Base-by-base conservation (phyloP, 2,329 filamentous ascomycete species). In the Aspergillus texensis region DNA sequence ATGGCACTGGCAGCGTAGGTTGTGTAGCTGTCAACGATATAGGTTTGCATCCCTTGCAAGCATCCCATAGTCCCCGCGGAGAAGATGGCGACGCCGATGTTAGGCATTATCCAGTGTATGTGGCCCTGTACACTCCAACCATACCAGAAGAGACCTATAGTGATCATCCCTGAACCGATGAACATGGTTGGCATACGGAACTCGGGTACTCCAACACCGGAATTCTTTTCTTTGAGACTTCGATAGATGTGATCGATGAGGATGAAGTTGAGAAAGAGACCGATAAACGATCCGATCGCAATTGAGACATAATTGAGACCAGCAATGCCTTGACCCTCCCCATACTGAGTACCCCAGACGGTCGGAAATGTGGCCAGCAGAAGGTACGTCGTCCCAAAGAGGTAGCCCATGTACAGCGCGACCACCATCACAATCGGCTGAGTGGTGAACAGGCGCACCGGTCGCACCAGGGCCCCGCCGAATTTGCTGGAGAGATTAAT, bases 241-340 rank as follows among this genome's bases (percentile, higher is more conserved):
- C 76, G 73, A 67, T 85, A 86, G 58, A 85, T 77, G 9, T 72
- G 70, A 65, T 85, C 84, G 68, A 82, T 84, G 10, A 84, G 57
- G 0, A 77, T 80, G 4, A 81, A 79, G 41, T 75, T 78, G 57
- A 85, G 63, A 60, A 85, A 81, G 0, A 81, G 77, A 4, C 83
- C 87, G 0, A 84, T 70, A 53, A 88, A 80, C 72, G 89, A 89
- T 0, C 89, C 89, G 0, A 89, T 52, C 0, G 84, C 86, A 46
- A 87, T 82, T 11, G 88, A 85, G 36, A 90, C 80, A 74, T 89
- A 90, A 71, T 90, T 88, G 0, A 90, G 73, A 0, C 86, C 86
- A 14, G 83, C 86, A 19, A 86, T 85, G 52, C 85, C 83, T 8
- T 83, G 77, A 0, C 81, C 81, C 67, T 89, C 80, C 54, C 79